These are phyloP conservation scores for Penicillium sp. DNA, from an alignment of 2,329 filamentous ascomycete genomes.

Conservation along the genomic window DNA sequence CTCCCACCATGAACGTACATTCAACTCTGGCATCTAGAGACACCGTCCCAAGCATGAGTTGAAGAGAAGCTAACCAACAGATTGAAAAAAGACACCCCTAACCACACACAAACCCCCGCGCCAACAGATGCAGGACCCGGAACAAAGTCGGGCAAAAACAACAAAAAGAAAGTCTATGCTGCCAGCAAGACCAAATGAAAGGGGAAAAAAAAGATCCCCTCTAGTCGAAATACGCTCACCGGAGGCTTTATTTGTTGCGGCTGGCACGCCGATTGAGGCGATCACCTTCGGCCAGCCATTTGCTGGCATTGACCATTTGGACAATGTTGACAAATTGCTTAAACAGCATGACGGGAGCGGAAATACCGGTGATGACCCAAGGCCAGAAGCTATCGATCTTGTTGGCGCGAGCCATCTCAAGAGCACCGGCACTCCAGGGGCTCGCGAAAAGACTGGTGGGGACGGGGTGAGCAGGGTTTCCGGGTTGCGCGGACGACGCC, in stretches of 20 bases:
- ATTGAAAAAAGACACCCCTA: slow-evolving; percentile 13
- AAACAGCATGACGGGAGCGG: slow-evolving; percentile 76
- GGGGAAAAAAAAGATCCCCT: neutral
- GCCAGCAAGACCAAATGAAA: neutral
- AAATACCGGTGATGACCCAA: slow-evolving; percentile 74
- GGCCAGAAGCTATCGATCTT: slow-evolving; percentile 75
- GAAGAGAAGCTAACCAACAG: slow-evolving; percentile 1
- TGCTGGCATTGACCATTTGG: slow-evolving; percentile 87
- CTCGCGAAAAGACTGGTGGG: slow-evolving; percentile 74
- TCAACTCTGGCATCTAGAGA: slow-evolving; percentile 1
- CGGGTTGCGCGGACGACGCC: slow-evolving; percentile 53
- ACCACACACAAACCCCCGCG: slow-evolving; percentile 25
- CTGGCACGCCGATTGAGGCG: slow-evolving; percentile 44
- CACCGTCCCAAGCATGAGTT: no score
- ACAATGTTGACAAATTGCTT: slow-evolving; percentile 95
- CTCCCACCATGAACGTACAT: slow-evolving; percentile 6
- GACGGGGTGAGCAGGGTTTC: slow-evolving; percentile 61
- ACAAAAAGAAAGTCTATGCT: slow-evolving; percentile 4
- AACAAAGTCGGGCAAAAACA: slow-evolving; percentile 9
- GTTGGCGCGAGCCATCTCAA: slow-evolving; percentile 89
- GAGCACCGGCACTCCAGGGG: slow-evolving; percentile 84
- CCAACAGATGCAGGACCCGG: slow-evolving; percentile 28
- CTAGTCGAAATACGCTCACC: neutral
- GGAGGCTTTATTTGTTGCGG: slow-evolving; percentile 42
- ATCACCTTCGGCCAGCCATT: slow-evolving; percentile 91